These are phyloP conservation scores for Cicer arietinum DNA, from an alignment of 306 rosid genomes.

Conservation along the genomic window DNA sequence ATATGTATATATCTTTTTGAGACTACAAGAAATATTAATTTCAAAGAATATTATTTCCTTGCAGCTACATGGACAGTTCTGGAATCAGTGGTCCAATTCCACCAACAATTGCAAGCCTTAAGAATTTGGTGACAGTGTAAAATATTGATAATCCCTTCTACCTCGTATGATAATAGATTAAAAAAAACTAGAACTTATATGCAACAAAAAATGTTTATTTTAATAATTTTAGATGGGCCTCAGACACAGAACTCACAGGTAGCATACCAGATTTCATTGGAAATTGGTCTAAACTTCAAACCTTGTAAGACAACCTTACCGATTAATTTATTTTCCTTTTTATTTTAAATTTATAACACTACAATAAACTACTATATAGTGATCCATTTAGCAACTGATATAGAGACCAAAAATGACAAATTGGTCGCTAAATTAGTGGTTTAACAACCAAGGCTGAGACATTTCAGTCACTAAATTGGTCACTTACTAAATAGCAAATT, in stretches of 20 bases:
- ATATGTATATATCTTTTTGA: neutral
- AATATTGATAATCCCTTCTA: slow-evolving; percentile 39
- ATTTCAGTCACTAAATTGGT: too few species aligned
- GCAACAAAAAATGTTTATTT: neutral
- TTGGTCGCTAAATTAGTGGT: too few species aligned
- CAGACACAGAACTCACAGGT: slow-evolving; percentile 67
- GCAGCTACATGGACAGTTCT: slow-evolving; percentile 74
- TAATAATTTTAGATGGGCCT: slow-evolving; percentile 69
- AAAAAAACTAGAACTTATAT: neutral
- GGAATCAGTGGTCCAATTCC: slow-evolving; percentile 87
- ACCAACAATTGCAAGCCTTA: slow-evolving; percentile 64
- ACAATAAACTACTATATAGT: too few species aligned
- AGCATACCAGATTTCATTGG: slow-evolving; percentile 80
- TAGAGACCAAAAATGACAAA: too few species aligned
- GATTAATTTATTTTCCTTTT: neutral
- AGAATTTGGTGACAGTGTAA: slow-evolving; percentile 61
- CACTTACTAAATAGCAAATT: too few species aligned
- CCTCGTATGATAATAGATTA: neutral
- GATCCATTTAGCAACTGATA: too few species aligned
- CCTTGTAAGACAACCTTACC: slow-evolving; percentile 62
- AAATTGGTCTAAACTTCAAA: slow-evolving; percentile 61
- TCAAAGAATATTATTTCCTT: slow-evolving; percentile 42
- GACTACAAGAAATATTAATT: slow-evolving; percentile 26
- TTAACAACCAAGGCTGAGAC: too few species aligned
- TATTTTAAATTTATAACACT: neutral